These are phyloP conservation scores for Lotmaria passim DNA, from an alignment of 208 protist genomes.

Conservation along the genomic window DNA sequence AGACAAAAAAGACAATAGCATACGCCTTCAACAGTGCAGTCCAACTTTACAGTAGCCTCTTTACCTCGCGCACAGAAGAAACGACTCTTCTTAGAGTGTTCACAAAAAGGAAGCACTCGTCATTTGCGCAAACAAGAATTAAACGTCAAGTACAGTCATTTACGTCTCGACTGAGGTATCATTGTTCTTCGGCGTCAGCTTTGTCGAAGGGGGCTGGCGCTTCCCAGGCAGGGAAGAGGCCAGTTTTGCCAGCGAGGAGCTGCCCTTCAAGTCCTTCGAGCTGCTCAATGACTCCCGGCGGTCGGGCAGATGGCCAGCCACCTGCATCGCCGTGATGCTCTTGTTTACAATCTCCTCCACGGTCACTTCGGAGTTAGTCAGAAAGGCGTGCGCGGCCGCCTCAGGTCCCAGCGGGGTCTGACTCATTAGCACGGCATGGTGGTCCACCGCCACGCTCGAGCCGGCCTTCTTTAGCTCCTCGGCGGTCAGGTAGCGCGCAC, in stretches of 20 bases:
- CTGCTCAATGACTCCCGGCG: constrained; percentile 8
- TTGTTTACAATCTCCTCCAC: constrained; percentile 44
- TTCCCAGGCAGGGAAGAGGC: constrained; percentile 14
- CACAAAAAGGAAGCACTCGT: too few relatives aligned
- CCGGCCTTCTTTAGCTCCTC: constrained; percentile 22
- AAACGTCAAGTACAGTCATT: too few relatives aligned
- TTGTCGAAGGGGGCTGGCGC: neutral
- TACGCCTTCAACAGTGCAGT: too few relatives aligned
- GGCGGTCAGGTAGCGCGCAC: constrained; percentile 42
- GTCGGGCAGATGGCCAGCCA: constrained; percentile 2
- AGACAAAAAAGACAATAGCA: too few relatives aligned
- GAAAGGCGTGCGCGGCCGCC: constrained; percentile 6
- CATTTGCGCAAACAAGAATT: too few relatives aligned
- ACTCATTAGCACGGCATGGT: constrained; percentile 37
- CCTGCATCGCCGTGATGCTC: constrained; percentile 46
- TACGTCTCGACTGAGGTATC: constrained; percentile 28
- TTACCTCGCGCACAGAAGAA: too few relatives aligned
- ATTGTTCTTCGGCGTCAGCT: neutral
- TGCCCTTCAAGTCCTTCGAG: neutral
- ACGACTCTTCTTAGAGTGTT: too few relatives aligned
- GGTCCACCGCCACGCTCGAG: constrained; percentile 30
- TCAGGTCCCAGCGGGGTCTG: constrained; percentile 24
- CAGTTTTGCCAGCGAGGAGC: constrained; percentile 4
- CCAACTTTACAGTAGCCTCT: too few relatives aligned
- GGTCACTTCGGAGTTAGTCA: constrained; percentile 30